A percentile compares a stretch with the other conserved stretches of the same genome.
phyloP scores from a whole-genome alignment of 1,139 yeast species.

The Yamadazyma atmosphaerica region DNA sequence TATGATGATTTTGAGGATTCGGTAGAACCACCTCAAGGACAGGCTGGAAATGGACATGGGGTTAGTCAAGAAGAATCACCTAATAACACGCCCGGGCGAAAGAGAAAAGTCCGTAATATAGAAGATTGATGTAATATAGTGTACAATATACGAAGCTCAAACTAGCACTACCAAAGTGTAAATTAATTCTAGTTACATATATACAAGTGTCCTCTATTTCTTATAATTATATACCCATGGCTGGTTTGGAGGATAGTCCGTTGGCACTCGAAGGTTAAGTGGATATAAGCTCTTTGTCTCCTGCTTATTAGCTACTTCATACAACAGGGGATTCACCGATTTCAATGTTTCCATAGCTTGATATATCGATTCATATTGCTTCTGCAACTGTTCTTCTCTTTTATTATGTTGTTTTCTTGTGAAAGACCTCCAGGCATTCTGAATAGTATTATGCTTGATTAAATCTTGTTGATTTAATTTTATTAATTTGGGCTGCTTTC shows the following conservation, averaged over 20 bases:
- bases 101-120: slow-evolving; percentile 32
- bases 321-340: slow-evolving; percentile 45
- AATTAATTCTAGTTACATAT: slow-evolving; percentile 1
- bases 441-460: slow-evolving; percentile 80
- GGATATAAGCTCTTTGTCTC: slow-evolving; percentile 59
- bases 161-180: too few relatives aligned
- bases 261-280: slow-evolving; percentile 80
- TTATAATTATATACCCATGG: slow-evolving; percentile 74
- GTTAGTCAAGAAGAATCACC: slow-evolving; percentile 6
- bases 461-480: slow-evolving; percentile 79
- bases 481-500: slow-evolving; percentile 82
- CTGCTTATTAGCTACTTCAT: slow-evolving; percentile 49
- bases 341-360: slow-evolving; percentile 77
- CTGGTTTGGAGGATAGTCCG: slow-evolving; percentile 85
- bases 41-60: not conserved
- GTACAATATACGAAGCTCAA: not conserved
- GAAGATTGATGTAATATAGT: slow-evolving; percentile 24
- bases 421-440: slow-evolving; percentile 76
- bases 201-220: slow-evolving; percentile 9
- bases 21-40: slow-evolving; percentile 30
- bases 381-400: slow-evolving; percentile 48
- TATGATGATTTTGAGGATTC: slow-evolving; percentile 49
- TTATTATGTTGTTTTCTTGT: slow-evolving; percentile 49
- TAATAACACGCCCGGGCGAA: slow-evolving; percentile 33
- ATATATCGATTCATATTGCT: slow-evolving; percentile 66